Percentiles rank a stretch among this genome's conserved stretches.
These are phyloP conservation scores for Berkeleyomyces basicola DNA, from an alignment of 2,329 filamentous ascomycete species.

Conservation along the genomic window DNA sequence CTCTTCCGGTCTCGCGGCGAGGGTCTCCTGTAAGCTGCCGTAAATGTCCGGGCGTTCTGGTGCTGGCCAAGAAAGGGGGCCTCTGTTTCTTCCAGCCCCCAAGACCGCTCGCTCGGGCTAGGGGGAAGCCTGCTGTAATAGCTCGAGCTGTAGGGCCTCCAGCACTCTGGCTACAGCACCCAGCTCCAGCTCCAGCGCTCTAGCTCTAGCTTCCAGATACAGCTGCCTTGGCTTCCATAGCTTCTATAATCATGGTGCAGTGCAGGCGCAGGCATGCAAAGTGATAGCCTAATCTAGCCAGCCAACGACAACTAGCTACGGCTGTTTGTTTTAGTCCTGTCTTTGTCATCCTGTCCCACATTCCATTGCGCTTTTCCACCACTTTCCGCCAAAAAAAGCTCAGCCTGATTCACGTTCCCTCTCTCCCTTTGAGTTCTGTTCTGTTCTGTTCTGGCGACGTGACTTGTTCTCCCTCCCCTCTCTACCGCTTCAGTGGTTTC, in stretches of 20 bases:
- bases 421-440: neutral
- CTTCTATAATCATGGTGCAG: neutral
- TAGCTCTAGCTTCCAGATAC: neutral
- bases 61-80: no score
- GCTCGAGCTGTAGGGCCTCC: no score
- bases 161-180: no score
- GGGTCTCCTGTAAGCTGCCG: neutral
- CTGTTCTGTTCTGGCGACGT: neutral
- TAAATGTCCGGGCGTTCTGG: neutral
- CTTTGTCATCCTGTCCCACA: slow-evolving; percentile 10
- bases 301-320: neutral
- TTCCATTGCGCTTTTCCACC: slow-evolving; percentile 13
- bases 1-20: neutral
- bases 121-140: no score
- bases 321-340: neutral
- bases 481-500: neutral
- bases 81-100: no score
- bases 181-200: no score
- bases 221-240: neutral
- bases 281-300: neutral
- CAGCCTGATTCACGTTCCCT: neutral
- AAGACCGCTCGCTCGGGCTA: no score
- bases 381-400: neutral
- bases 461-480: neutral
- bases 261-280: neutral